Evolutionary conservation across 2,329 filamentous ascomycete genomes (phyloP), one percentile per base, ranked within the genome.

Genomic region (Colletotrichum chrysophilum): DNA sequence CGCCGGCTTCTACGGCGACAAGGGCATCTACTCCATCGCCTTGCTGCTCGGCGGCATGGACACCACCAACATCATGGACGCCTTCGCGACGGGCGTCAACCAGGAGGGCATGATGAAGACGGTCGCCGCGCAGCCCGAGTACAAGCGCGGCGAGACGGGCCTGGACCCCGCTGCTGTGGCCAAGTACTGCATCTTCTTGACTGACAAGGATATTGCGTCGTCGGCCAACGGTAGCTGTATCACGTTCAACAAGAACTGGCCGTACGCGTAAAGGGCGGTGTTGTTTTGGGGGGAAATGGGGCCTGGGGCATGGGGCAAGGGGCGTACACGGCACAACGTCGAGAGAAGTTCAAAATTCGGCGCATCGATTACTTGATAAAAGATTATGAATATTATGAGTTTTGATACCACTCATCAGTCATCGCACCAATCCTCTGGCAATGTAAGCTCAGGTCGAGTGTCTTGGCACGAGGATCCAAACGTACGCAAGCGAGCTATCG

Each of bases 1-100:
- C 16, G 90, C 90, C 4, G 85, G 87, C 0, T 89, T 86, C 79
- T 93, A 93, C 78, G 87, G 87, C 2, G 82, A 83, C 34, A 88
- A 88, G 81, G 89, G 89, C 28, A 89, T 93, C 38, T 77, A 66
- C 68, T 68, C 76, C 36, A 61, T 77, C 24, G 76, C 76, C n/a
- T 66, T 77, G 62, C 69, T 72, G 48, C 52, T 77, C 9, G 76
- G 76, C 48, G 65, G 56, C 73, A 77, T 77, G 76, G 67, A 71
- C 55, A 70, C 68, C 13, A 77, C 76, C 21, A 73, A 76, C 65
- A 66, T 77, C 52, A 71, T 75, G 4, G 87, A 89, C 34, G 84
- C 84, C 4, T 84, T 91, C 65, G 78, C 78, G 3, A 70, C 71
- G 16, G 83, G 84, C 7, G 68, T 84, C 68, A 83, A 87, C 77